Evolutionary conservation across 371 early-diverging fungal species (phyloP), one percentile per base, ranked within the genome.

Genomic region (Blakeslea trispora): DNA sequence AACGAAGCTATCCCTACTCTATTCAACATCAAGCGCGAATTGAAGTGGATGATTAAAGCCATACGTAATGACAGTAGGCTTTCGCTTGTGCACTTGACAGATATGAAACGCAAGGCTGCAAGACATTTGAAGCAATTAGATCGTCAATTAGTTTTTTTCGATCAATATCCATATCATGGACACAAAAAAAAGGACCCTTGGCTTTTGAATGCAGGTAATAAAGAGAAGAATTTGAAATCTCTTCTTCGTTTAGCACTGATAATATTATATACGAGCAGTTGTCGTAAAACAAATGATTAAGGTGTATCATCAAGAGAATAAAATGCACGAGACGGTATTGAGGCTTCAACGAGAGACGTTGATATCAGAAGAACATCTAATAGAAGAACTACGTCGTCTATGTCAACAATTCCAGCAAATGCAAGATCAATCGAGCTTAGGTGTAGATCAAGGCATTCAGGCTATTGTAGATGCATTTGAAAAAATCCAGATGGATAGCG

Each of bases 311-410:
- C 77, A 76, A 31, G 67, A 73, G 45, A 76, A 76, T 57, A 76
- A 69, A 42, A 64, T 76, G 35, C 74, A 76, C 24, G 77, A 76
- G 48, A 71, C 77, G 0, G 65, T 76, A 10, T n/a, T 76, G n/a
- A 51, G 77, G 28, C 48, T 76, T 5, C 77, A 76, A 51, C 54
- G 61, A 11, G 74, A 76, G 40, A 65, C 67, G 1, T 32, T 57
- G n/a, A 45, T 65, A 2, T 61, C 63, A 9, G 77, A 76, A 47
- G 61, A 66, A 42, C 71, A 69, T 10, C 41, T 73, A 0, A 53
- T 72, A 15, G 70, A 72, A 50, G 69, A 70, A 10, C 54, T 75
- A 8, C 53, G 61, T 17, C 63, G 59, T 14, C 35, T 75, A 1
- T 70, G 71, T 22, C 66, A 65, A 7, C 68, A 69, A 3, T 60